Evolutionary conservation across 495 filamentous ascomycete genomes (phyloP), one percentile per base, ranked within the genome.

Genomic region (Bathelium albidoporum): DNA sequence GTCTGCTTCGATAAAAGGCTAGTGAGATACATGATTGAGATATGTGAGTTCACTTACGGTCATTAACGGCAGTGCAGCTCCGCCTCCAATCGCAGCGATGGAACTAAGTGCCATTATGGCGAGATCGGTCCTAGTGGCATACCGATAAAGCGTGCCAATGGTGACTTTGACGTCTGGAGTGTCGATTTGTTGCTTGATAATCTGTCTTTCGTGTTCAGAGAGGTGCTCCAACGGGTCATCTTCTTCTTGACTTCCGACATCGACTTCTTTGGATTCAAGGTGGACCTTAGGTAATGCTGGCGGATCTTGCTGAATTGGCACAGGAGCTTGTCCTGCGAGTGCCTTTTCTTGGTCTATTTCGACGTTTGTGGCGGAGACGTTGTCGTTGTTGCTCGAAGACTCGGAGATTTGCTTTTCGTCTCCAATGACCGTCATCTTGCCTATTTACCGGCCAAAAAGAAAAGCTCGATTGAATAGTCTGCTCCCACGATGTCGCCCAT

Each of bases 41-140:
- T n/a, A n/a, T n/a, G n/a, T 55, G 10, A 58, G 9, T 14, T 1
- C 16, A 75, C 73, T 70, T 66, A 95, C 82, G 0, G 93, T 96
- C 83, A 96, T 95, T 44, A 96, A 74, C 1, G 93, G 93, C 70
- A 95, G 72, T 7, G 86, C 88, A 61, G 90, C 88, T 60, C 91
- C 93, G 14, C 83, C 90, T 41, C 81, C 83, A 69, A 95, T 90
- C 63, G 90, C 81, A 62, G 82, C 84, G 43, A 96, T 68, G 14
- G 77, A 71, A 64, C 84, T 83, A 60, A 90, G 77, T 22, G 75
- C 67, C 52, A 96, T 83, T 69, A 97, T 87, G 58, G 91, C 62
- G 2, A 87, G 63, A 74, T 97, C 92, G 64, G 83, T 83, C 26
- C 70, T 80, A 1, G 89, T 89, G 14, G 92, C 84, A 79, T 92